These are phyloP conservation scores for Plasmodium coatneyi DNA, from an alignment of 169 alveolate genomes.

Conservation along the genomic window DNA sequence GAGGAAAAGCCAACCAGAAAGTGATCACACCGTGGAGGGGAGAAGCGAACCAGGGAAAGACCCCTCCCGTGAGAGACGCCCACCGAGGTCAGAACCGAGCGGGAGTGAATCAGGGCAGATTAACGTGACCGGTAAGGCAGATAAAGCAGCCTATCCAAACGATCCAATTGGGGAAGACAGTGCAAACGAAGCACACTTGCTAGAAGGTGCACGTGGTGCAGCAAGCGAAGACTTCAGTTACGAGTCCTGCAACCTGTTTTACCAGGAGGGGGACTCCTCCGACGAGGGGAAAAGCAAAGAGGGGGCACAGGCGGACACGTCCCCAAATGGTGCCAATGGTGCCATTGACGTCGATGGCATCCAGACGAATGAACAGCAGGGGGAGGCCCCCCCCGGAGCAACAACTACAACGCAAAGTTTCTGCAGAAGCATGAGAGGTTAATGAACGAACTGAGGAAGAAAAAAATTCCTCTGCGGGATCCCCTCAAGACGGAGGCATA, in stretches of 20 bases:
- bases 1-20: not conserved
- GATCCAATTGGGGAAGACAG: not conserved
- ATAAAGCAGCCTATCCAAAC: not conserved
- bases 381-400: not conserved
- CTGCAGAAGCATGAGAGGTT: slow-evolving; percentile 11
- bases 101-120: not conserved
- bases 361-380: not conserved
- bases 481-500: slow-evolving; percentile 38
- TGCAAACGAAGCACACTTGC: not conserved
- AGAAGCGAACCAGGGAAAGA: not conserved
- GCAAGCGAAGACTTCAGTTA: slow-evolving; percentile 1
- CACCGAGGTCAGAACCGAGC: not conserved
- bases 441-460: slow-evolving; percentile 33
- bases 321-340: not conserved
- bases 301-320: not conserved
- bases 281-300: slow-evolving; percentile 6
- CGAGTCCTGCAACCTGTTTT: slow-evolving; percentile 27
- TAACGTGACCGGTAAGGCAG: not conserved
- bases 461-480: slow-evolving; percentile 31
- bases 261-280: not conserved
- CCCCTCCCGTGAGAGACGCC: not conserved
- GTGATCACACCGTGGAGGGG: not conserved
- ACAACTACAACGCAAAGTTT: not conserved
- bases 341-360: too few relatives aligned
- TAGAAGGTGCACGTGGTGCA: not conserved